phyloP scores from a whole-genome alignment of 495 filamentous ascomycete genomes.

The Lepidopterella palustris region DNA sequence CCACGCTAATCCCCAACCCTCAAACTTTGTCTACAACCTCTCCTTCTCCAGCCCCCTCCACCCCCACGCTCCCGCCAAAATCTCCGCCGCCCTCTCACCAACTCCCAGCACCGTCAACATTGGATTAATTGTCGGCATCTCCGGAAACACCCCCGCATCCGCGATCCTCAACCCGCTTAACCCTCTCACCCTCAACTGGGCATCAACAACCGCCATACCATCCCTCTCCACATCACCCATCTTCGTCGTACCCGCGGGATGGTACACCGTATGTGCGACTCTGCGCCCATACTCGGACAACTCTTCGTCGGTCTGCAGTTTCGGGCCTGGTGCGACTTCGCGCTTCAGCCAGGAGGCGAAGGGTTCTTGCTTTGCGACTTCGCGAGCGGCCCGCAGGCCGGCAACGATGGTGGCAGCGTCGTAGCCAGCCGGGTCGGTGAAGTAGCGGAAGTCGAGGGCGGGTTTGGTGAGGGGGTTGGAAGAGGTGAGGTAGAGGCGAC shows the following conservation, averaged over 20 bases:
- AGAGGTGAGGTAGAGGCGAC: slow-evolving; percentile 64
- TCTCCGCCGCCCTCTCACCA: slow-evolving; percentile 58
- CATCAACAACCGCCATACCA: slow-evolving; percentile 59
- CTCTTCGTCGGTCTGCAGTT: slow-evolving; percentile 60
- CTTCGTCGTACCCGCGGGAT: slow-evolving; percentile 79
- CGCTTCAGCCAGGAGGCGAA: slow-evolving; percentile 75
- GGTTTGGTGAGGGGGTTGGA: slow-evolving; percentile 67
- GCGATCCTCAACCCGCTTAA: slow-evolving; percentile 56
- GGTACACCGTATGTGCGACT: slow-evolving; percentile 79
- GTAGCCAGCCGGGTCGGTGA: slow-evolving; percentile 77
- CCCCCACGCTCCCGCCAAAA: slow-evolving; percentile 56
- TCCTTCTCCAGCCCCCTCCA: slow-evolving; percentile 49
- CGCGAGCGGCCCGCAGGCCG: slow-evolving; percentile 65
- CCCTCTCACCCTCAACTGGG: slow-evolving; percentile 49
- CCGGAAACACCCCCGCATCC: slow-evolving; percentile 62
- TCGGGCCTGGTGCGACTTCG: slow-evolving; percentile 70
- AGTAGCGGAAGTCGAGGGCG: slow-evolving; percentile 80
- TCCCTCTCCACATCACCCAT: slow-evolving; percentile 67
- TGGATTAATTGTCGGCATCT: slow-evolving; percentile 60
- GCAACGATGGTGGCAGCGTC: slow-evolving; percentile 75
- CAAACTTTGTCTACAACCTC: slow-evolving; percentile 31
- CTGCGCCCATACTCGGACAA: slow-evolving; percentile 66
- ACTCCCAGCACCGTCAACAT: slow-evolving; percentile 62
- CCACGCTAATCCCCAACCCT: too few species aligned
- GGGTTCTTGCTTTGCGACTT: slow-evolving; percentile 61